phyloP scores from a whole-genome alignment of 225 moss, liverwort and hornwort species.

The Marchantia polymorpha region DNA sequence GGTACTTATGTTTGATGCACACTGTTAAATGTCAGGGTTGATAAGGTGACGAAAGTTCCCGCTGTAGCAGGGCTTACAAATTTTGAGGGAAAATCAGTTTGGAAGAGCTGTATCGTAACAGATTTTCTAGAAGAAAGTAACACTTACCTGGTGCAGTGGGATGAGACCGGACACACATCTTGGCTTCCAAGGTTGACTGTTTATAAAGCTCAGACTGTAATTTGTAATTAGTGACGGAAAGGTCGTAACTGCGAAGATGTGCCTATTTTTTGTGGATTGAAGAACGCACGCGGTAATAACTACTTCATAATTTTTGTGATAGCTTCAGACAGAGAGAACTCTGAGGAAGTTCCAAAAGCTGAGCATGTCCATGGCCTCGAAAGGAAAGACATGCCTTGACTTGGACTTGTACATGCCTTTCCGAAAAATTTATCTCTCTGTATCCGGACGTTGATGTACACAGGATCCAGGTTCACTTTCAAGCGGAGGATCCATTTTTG shows the following conservation, averaged over 20 bases:
- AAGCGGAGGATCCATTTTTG: conserved; percentile 55
- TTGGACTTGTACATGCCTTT: not conserved
- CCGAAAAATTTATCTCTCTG: not conserved
- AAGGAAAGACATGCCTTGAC: not conserved
- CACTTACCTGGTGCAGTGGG: conserved; percentile 69
- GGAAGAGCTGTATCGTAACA: conserved; percentile 50
- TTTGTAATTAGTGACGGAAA: not conserved
- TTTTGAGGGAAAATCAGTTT: conserved; percentile 50
- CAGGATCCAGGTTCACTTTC: conserved; percentile 74
- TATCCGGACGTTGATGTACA: conserved; percentile 23
- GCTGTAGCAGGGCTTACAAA: conserved; percentile 46
- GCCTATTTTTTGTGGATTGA: not conserved
- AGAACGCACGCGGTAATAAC: not conserved
- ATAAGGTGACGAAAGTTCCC: conserved; percentile 52
- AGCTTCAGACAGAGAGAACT: too few species aligned
- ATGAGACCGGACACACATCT: conserved; percentile 56
- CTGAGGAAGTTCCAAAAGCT: not conserved
- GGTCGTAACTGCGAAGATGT: not conserved
- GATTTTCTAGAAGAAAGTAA: conserved; percentile 56
- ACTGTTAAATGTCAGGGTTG: conserved; percentile 46
- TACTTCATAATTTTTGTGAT: too few species aligned
- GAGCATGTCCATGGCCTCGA: not conserved
- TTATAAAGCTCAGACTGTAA: not conserved
- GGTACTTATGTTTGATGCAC: not conserved
- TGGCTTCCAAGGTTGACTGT: conserved; percentile 62